Conservation (phyloP, 768 basidiomycete genomes). For the Tricholoma hemisulphureum region DNA sequence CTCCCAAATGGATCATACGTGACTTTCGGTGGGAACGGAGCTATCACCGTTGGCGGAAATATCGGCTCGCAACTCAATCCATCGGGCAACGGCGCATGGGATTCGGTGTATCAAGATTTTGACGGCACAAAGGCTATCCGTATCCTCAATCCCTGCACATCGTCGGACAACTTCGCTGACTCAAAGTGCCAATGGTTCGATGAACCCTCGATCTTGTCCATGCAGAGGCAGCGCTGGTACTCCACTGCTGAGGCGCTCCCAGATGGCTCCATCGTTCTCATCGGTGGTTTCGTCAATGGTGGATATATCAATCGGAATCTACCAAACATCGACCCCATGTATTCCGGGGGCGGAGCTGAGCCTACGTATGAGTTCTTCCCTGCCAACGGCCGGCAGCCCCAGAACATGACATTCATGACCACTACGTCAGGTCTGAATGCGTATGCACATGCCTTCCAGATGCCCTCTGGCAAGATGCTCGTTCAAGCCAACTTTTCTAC, state of each 20-base stretch:
- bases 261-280: slow-evolving; percentile 76
- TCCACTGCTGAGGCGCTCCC: slow-evolving; percentile 70
- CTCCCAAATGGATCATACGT: slow-evolving; percentile 75
- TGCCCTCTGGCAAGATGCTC: slow-evolving; percentile 77
- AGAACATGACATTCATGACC: slow-evolving; percentile 67
- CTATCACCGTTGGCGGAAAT: slow-evolving; percentile 63
- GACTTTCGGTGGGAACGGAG: slow-evolving; percentile 78
- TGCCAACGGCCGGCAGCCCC: slow-evolving; percentile 45
- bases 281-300: slow-evolving; percentile 79
- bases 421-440: slow-evolving; percentile 76
- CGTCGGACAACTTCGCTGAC: slow-evolving; percentile 44
- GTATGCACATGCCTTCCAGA: slow-evolving; percentile 71
- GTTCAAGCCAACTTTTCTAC: slow-evolving; percentile 82
- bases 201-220: slow-evolving; percentile 55
- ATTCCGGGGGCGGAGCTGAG: slow-evolving; percentile 73
- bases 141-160: slow-evolving; percentile 73
- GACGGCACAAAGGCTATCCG: slow-evolving; percentile 85
- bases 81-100: slow-evolving; percentile 50
- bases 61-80: slow-evolving; percentile 52
- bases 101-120: slow-evolving; percentile 72
- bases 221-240: slow-evolving; percentile 78
- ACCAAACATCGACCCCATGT: slow-evolving; percentile 66
- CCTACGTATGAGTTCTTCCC: slow-evolving; percentile 87
- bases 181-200: slow-evolving; percentile 73
- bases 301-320: slow-evolving; percentile 78